Evolutionary conservation across 192 early-diverging fungal species (phyloP).

Genomic region (Umbelopsis vinacea): DNA sequence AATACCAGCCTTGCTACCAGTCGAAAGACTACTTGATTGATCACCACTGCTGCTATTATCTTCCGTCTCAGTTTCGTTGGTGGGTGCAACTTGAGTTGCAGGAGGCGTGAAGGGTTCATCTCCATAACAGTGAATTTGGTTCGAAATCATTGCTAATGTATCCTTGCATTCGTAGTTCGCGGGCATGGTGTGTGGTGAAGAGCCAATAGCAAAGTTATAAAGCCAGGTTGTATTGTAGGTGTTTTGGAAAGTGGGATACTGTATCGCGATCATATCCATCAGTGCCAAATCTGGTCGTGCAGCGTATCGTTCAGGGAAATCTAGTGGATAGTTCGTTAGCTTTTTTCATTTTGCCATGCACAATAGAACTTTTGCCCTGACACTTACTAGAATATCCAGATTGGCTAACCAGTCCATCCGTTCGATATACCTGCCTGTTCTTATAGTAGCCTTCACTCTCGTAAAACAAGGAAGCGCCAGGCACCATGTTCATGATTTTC

Average conservation of each 20-base stretch:
- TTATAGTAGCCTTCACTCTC: conserved; percentile 19
- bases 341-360: too few species aligned
- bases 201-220: conserved; percentile 16
- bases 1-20: conserved; percentile 18
- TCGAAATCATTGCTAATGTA: not conserved
- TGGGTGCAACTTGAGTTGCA: not conserved
- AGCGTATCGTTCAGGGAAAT: conserved; percentile 26
- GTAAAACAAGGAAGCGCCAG: not conserved
- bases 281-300: conserved; percentile 32
- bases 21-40: not conserved
- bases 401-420: not conserved
- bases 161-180: not conserved
- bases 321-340: too few species aligned
- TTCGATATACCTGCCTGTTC: conserved; percentile 23
- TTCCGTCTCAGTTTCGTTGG: not conserved
- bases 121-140: not conserved
- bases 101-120: not conserved
- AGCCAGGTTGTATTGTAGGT: conserved; percentile 25
- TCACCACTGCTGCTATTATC: too few species aligned
- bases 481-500: conserved; percentile 5
- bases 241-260: conserved; percentile 31
- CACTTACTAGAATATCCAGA: conserved; percentile 17
- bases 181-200: not conserved
- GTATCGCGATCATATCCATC: conserved; percentile 33
- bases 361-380: not conserved